Conservation (phyloP, 1,284 basidiomycete genomes). For the Fistulinella cinereoalba region DNA sequence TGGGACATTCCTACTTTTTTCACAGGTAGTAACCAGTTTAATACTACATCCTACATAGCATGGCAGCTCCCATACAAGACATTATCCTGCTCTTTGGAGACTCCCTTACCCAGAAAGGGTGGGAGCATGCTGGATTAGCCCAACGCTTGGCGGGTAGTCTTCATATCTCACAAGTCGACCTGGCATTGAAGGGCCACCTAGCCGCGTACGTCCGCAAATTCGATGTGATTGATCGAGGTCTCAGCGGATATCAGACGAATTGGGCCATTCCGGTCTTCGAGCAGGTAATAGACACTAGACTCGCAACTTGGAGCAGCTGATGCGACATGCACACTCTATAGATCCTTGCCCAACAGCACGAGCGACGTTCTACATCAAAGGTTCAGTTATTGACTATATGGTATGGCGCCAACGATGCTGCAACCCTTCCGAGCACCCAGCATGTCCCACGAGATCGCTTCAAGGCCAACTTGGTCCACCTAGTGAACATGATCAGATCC, state of each 20-base stretch:
- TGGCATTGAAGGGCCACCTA: constrained; percentile 28
- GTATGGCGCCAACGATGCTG: constrained; percentile 88
- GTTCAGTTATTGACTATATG: constrained; percentile 78
- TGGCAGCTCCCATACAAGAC: constrained; percentile 26
- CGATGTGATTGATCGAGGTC: constrained; percentile 81
- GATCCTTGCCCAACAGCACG: constrained; percentile 55
- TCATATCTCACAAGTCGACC: not conserved
- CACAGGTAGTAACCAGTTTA: too few relatives aligned
- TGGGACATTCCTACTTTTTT: too few relatives aligned
- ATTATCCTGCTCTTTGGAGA: constrained; percentile 73
- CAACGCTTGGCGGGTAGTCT: constrained; percentile 59
- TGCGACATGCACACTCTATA: constrained; percentile 22
- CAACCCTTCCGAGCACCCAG: constrained; percentile 55
- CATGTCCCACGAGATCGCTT: constrained; percentile 71
- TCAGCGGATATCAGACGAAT: constrained; percentile 79
- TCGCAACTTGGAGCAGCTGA: not conserved
- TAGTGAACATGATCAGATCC: constrained; percentile 62
- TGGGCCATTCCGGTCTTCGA: constrained; percentile 80
- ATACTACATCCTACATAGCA: not conserved
- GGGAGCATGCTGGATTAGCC: constrained; percentile 58
- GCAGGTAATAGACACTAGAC: constrained; percentile 48
- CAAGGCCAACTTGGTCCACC: constrained; percentile 59
- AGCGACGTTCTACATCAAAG: constrained; percentile 50
- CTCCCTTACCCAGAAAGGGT: constrained; percentile 68
- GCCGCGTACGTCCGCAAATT: constrained; percentile 75